Conservation (phyloP, 208 protist genomes). For the Strigomonas galati region DNA sequence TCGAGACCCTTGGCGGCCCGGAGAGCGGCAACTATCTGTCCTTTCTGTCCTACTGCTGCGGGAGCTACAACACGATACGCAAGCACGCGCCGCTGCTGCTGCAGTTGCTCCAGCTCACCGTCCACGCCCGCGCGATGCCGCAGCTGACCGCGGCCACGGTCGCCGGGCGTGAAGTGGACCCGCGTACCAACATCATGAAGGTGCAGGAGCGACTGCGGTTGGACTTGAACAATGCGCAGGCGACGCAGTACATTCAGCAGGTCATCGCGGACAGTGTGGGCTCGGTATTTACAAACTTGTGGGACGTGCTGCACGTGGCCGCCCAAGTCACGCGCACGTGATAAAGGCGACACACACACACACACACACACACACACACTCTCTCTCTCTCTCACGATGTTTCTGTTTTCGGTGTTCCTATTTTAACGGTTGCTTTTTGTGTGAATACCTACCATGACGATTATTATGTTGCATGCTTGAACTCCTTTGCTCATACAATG, state of each 20-base stretch:
- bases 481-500: too few species aligned
- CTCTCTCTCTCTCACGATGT: neutral
- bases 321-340: constrained; percentile 71
- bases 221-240: constrained; percentile 90
- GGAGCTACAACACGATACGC: constrained; percentile 95
- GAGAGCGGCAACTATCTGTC: constrained; percentile 65
- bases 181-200: constrained; percentile 64
- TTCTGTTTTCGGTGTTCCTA: neutral
- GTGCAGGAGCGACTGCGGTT: constrained; percentile 94
- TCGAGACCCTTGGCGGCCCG: constrained; percentile 79
- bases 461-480: too few species aligned
- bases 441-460: too few species aligned
- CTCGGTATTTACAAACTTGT: constrained; percentile 89
- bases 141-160: constrained; percentile 37
- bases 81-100: constrained; percentile 94
- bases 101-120: constrained; percentile 92
- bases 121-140: constrained; percentile 75
- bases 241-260: constrained; percentile 89
- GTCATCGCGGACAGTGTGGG: constrained; percentile 93
- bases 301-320: constrained; percentile 88
- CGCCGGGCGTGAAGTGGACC: constrained; percentile 33
- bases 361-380: constrained; percentile 10
- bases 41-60: constrained; percentile 92
- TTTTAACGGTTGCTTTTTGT: too few species aligned
- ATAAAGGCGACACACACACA: constrained; percentile 5